Evolutionary conservation across 345 rosid species (phyloP).

Genomic region (Syzygium aromaticum): DNA sequence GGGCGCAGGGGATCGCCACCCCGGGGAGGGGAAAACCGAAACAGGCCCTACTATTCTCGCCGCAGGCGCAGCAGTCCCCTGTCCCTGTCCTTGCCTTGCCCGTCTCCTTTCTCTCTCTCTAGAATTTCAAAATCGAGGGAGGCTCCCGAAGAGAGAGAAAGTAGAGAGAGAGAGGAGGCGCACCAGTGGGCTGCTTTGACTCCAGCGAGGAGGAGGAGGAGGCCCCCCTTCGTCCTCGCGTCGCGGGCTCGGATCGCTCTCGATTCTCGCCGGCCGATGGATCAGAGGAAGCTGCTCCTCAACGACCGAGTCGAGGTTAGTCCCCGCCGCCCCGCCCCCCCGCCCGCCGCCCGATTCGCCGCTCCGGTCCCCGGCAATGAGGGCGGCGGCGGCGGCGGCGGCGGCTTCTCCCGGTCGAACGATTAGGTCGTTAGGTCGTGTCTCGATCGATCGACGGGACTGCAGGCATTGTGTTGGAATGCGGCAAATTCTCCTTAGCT

Average conservation of each 20-base stretch:
- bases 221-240: too few relatives aligned
- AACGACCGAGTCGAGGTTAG: slow-evolving; percentile 26
- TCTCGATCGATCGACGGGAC: neutral
- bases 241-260: too few relatives aligned
- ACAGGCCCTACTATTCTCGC: too few relatives aligned
- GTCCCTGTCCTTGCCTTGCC: too few relatives aligned
- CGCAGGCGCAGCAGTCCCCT: neutral
- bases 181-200: neutral
- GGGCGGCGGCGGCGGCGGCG: neutral
- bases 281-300: slow-evolving; percentile 27
- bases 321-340: neutral
- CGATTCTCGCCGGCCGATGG: neutral
- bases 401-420: neutral
- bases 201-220: neutral
- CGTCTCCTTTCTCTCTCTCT: neutral
- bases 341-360: too few relatives aligned
- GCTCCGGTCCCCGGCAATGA: too few relatives aligned
- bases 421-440: neutral
- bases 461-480: neutral
- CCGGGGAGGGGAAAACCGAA: neutral
- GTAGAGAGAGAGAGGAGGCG: neutral
- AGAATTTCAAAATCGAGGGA: neutral
- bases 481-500: neutral
- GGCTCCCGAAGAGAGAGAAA: neutral
- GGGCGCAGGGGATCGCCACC: neutral